Base-by-base conservation (phyloP, 2,329 filamentous ascomycete genomes). In the Cladosporium sp. region DNA sequence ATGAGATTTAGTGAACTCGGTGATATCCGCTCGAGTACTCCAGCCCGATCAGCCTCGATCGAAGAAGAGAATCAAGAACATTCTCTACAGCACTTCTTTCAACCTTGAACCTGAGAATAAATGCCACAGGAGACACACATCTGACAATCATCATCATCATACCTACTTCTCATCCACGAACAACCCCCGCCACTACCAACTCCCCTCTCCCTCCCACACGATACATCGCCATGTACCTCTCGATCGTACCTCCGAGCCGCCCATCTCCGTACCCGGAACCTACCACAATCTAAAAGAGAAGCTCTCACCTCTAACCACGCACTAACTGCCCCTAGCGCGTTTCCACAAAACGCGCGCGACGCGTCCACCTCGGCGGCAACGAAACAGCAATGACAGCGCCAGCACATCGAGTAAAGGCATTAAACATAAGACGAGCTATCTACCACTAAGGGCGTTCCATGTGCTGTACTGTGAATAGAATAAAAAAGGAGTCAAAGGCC, bases 341-440 rank as follows among this genome's bases (percentile, higher is more conserved):
- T 52, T 52, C 49, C 24, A 28, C 18, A 30, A 38, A 11, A n/a
- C 34, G 44, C 44, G 41, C 36, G 14, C 24, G 21, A 44, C 60
- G 60, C 60, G 61, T 64, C 51, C 32, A 21, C 24, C 49, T 34
- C 21, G n/a, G 21, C 30, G 15, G 30, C 59, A 21, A 38, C 30
- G 34, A 62, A 62, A 62, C 7, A n/a, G 44, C n/a, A 38, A 14
- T n/a, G 8, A 28, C 44, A 18, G 26, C 44, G 11, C 10, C 14
- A 30, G 18, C 57, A 38, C 18, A 24, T 24, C 32, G 28, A 62
- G 55, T 47, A 49, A 30, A 36, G 54, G 52, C 54, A 65, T 65
- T 59, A 65, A 59, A 51, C 63, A 65, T 52, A 59, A 54, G 10
- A 59, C 51, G 32, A 52, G 63, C 54, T 65, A 59, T 65, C 57